These are phyloP conservation scores for Penicillium sumatraense DNA, from an alignment of 2,329 filamentous ascomycete genomes.

Conservation along the genomic window DNA sequence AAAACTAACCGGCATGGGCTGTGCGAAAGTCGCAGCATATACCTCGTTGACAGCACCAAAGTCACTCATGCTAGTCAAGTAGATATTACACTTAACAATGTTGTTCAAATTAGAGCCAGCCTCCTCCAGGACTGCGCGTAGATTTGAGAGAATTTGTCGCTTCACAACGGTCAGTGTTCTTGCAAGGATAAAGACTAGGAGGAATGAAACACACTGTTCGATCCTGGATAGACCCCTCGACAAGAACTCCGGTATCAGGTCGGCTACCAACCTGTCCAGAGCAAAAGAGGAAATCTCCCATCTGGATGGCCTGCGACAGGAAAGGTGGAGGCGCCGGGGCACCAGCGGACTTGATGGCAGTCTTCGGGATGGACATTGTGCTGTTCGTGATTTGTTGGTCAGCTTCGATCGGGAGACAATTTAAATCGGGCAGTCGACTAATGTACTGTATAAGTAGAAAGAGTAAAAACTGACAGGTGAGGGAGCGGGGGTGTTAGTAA, in stretches of 20 bases:
- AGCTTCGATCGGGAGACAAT: no score
- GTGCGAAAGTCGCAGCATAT: conserved; percentile 54
- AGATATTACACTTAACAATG: conserved; percentile 69
- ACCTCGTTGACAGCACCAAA: conserved; percentile 78
- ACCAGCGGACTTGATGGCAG: conserved; percentile 45
- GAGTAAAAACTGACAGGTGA: background rate
- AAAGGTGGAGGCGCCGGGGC: conserved; percentile 56
- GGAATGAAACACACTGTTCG: conserved; percentile 49
- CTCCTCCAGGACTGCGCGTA: conserved; percentile 62
- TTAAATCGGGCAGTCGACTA: no score
- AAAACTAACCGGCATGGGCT: conserved; percentile 32
- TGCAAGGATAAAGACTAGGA: no score
- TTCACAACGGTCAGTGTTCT: conserved; percentile 11
- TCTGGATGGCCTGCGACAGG: conserved; percentile 62
- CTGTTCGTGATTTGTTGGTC: background rate
- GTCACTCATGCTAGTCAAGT: conserved; percentile 66
- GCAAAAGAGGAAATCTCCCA: conserved; percentile 69
- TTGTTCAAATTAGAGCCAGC: conserved; percentile 63
- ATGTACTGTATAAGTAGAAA: no score
- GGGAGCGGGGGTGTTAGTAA: background rate
- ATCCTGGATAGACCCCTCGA: conserved; percentile 60
- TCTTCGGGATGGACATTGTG: conserved; percentile 16
- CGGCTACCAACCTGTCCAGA: conserved; percentile 66
- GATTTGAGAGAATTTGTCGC: conserved; percentile 58
- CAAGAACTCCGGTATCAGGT: conserved; percentile 56